Conservation (phyloP, 768 basidiomycete species). For the Naganishia vishniacii region DNA sequence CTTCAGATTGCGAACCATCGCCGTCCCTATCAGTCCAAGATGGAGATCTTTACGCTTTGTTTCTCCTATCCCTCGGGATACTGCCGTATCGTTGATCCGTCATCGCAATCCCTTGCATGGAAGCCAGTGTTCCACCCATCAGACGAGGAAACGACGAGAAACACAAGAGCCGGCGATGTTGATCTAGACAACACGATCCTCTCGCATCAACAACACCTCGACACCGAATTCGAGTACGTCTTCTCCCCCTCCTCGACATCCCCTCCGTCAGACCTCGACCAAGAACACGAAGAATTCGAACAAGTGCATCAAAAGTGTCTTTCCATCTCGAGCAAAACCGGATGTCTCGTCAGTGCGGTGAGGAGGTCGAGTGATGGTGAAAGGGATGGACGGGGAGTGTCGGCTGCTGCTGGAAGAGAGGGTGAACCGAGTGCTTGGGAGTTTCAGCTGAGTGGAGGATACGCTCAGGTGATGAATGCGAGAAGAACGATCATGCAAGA, state of each 20-base stretch:
- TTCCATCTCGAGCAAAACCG: slow-evolving; percentile 72
- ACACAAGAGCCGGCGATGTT: neutral
- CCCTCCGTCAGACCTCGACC: too few relatives aligned
- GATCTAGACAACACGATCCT: neutral
- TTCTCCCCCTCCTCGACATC: slow-evolving; percentile 22
- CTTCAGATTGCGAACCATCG: too few relatives aligned
- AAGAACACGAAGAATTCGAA: slow-evolving; percentile 58
- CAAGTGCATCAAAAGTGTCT: slow-evolving; percentile 72
- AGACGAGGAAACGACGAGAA: neutral
- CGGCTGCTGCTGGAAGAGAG: slow-evolving; percentile 15
- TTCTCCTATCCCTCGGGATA: neutral
- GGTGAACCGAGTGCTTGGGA: slow-evolving; percentile 55
- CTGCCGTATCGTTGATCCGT: neutral
- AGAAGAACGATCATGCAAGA: slow-evolving; percentile 84
- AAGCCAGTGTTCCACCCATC: neutral
- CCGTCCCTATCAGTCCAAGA: too few relatives aligned
- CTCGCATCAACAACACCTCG: neutral
- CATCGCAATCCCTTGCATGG: too few relatives aligned
- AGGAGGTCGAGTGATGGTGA: slow-evolving; percentile 25
- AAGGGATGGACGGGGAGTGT: neutral
- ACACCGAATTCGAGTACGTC: slow-evolving; percentile 18
- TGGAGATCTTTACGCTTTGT: slow-evolving; percentile 3
- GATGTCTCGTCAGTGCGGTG: slow-evolving; percentile 75
- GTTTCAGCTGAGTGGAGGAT: slow-evolving; percentile 82
- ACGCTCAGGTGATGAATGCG: slow-evolving; percentile 86